A percentile compares a stretch with the other conserved stretches of the same genome.
Conservation (phyloP, 192 early-diverging fungal species). For the Podila horticola region DNA sequence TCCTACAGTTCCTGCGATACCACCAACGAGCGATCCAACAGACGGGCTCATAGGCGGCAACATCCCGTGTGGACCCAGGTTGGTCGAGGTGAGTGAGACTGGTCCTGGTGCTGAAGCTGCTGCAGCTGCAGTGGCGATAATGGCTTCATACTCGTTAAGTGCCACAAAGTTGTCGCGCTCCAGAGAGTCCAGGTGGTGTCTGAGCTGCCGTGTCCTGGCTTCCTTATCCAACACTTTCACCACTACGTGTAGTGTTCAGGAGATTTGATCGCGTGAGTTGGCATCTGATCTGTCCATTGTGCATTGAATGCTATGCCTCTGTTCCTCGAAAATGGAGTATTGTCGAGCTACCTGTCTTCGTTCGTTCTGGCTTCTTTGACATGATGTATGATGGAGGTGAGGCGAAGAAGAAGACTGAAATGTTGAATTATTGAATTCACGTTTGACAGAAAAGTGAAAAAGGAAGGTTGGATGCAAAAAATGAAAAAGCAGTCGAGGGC, state of each 20-base stretch:
- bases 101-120: constrained; percentile 46
- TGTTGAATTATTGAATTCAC: no score
- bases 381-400: neutral
- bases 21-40: constrained; percentile 44
- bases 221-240: constrained; percentile 38
- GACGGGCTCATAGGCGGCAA: constrained; percentile 28
- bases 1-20: constrained; percentile 34
- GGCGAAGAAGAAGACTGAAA: neutral
- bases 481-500: neutral
- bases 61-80: constrained; percentile 32
- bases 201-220: constrained; percentile 43
- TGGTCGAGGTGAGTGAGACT: constrained; percentile 41
- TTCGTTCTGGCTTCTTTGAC: constrained; percentile 46
- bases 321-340: no score
- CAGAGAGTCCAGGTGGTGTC: constrained; percentile 60
- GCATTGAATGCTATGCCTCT: no score
- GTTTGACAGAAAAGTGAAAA: neutral
- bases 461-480: neutral
- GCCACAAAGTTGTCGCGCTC: constrained; percentile 65
- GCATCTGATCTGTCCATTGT: no score
- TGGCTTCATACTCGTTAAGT: constrained; percentile 60
- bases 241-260: neutral
- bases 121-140: constrained; percentile 56
- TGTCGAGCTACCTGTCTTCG: constrained; percentile 20
- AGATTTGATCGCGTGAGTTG: no score